Evolutionary conservation across 768 basidiomycete species (phyloP), one percentile per base, ranked within the genome.

Genomic region (Cubamyces sp.): DNA sequence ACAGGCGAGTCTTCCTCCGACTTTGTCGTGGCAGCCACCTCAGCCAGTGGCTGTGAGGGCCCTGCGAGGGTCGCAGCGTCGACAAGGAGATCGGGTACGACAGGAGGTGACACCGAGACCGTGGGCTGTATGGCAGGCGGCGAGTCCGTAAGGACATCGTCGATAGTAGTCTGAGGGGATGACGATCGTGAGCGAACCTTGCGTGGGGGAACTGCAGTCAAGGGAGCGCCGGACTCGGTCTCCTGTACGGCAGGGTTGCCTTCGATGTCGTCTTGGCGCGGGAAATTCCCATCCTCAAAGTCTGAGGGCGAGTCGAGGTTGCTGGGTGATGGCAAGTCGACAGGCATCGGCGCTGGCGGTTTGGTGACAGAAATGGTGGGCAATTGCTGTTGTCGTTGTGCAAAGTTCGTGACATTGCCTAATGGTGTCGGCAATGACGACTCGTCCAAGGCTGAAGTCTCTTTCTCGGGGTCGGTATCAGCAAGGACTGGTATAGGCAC

Each of bases 291-390:
- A 42, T 57, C 1, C 79, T 78, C 76, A 15, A 75, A 21, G 45
- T 64, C 62, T 9, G 54, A 42, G 9, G 57, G 56, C 8, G 61
- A 59, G 15, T 59, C 54, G 48, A 64, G 70, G 89, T 87, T 40
- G 78, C 80, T 25, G 79, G 58, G 77, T 18, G 84, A 89, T 0
- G 91, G 91, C 19, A 93, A 76, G 55, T 82, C 80, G 14, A 93
- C 84, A 48, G 91, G 91, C 55, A 78, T 73, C 15, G 91, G 91
- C 0, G 82, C 85, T 2, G 91, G 90, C 9, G 87, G 81, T 75
- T 86, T 91, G 34, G 87, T 86, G 59, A 90, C 75, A 21, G 86
- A 82, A 56, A 88, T 85, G 15, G 76, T 79, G 25, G 88, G 87
- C 54, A 86, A 57, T 60, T 64, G 55, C 19, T 72, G 65, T 21